Evolutionary conservation across 495 filamentous ascomycete species (phyloP).

Genomic region (Aspergillus incahuasiensis): DNA sequence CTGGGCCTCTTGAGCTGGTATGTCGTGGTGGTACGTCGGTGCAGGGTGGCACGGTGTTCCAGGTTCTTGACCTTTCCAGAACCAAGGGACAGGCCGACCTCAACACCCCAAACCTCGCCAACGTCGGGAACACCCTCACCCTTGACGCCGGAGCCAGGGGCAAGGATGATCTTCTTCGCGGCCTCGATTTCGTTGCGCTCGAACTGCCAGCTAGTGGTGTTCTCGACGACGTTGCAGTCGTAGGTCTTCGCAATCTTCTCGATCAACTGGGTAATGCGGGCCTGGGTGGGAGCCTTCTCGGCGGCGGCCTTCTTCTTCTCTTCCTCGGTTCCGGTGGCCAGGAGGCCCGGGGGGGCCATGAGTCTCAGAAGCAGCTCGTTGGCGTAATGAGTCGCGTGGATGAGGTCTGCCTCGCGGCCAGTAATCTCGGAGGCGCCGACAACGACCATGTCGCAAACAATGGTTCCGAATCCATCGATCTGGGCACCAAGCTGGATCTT

Average conservation of each 20-base stretch:
- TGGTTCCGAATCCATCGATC: conserved; percentile 95
- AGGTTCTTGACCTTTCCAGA: conserved; percentile 91
- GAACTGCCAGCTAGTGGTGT: conserved; percentile 94
- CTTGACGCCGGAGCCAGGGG: conserved; percentile 78
- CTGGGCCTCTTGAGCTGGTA: conserved; percentile 88
- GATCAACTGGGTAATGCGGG: conserved; percentile 76
- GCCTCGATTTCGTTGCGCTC: conserved; percentile 96
- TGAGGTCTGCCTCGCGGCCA: conserved; percentile 76
- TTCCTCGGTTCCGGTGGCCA: conserved; percentile 80
- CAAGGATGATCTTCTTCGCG: conserved; percentile 95
- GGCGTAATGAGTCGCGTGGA: conserved; percentile 88
- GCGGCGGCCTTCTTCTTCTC: conserved; percentile 89
- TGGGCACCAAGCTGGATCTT: conserved; percentile 98
- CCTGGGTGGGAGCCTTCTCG: conserved; percentile 72
- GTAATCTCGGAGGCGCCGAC: conserved; percentile 59
- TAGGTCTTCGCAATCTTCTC: conserved; percentile 91
- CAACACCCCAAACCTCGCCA: conserved; percentile 96
- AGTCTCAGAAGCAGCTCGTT: conserved; percentile 91
- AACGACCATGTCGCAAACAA: conserved; percentile 89
- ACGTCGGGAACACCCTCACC: conserved; percentile 88
- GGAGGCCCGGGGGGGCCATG: conserved; percentile 81
- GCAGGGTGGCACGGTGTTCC: conserved; percentile 80
- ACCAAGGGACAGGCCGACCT: conserved; percentile 86
- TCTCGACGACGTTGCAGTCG: conserved; percentile 90
- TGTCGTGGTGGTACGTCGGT: conserved; percentile 85